A percentile compares a stretch with the other conserved stretches of the same genome.
Conservation (phyloP, 208 protist genomes). For the Trypanosoma vivax region DNA sequence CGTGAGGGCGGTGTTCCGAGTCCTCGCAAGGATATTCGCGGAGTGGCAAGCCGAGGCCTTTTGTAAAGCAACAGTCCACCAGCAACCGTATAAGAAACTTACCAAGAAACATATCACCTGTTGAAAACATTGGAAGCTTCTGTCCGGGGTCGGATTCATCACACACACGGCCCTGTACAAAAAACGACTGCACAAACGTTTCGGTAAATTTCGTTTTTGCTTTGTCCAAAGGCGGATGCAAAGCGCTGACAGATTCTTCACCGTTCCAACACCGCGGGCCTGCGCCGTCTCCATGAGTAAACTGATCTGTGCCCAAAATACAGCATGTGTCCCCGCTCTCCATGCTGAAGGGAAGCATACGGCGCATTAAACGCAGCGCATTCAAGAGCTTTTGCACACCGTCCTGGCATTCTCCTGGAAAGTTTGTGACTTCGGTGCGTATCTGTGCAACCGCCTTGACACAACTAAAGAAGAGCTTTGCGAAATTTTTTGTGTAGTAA, state of each 20-base stretch:
- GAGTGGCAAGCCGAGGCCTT: conserved; percentile 43
- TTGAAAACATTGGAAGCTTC: conserved; percentile 33
- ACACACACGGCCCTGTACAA: conserved; percentile 57
- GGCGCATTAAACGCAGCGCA: conserved; percentile 52
- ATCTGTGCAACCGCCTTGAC: conserved; percentile 48
- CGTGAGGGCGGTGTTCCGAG: conserved; percentile 31
- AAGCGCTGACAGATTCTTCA: no score
- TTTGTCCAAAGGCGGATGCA: background rate
- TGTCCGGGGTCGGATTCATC: conserved; percentile 42
- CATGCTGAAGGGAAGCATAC: conserved; percentile 60
- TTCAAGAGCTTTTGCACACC: conserved; percentile 26
- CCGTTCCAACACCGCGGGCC: no score
- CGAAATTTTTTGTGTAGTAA: conserved; percentile 75
- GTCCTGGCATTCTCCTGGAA: background rate
- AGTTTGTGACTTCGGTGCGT: conserved; percentile 6
- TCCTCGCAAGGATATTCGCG: background rate
- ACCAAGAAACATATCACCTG: conserved; percentile 26
- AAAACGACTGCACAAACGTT: conserved; percentile 71
- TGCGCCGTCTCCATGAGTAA: no score
- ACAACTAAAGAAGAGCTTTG: conserved; percentile 55
- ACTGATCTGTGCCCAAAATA: no score
- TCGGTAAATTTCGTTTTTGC: conserved; percentile 36
- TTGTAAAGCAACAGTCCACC: conserved; percentile 84
- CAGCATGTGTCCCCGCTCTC: conserved; percentile 54
- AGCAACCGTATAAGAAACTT: conserved; percentile 53